Evolutionary conservation across 768 basidiomycete species (phyloP).

Genomic region (Auriscalpium microsporum): DNA sequence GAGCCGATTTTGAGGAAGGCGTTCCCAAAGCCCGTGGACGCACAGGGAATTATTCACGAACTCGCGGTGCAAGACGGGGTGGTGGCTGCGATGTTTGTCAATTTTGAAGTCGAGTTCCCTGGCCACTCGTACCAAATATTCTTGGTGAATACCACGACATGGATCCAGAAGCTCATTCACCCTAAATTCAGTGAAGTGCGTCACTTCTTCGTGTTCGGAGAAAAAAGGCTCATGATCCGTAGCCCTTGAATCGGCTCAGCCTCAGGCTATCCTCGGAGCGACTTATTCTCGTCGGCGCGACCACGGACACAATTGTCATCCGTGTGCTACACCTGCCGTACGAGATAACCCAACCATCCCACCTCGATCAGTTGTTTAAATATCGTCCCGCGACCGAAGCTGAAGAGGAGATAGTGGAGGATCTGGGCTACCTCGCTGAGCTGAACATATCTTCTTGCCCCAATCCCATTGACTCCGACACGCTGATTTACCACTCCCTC

Average conservation of each 20-base stretch:
- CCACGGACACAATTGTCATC: background rate
- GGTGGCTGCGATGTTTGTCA: slow-evolving; percentile 5
- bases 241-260: background rate
- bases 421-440: background rate
- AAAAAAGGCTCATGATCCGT: background rate
- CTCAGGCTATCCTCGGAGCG: background rate
- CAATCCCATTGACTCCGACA: background rate
- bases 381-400: background rate
- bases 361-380: background rate
- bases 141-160: slow-evolving; percentile 4
- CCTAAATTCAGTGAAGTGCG: slow-evolving; percentile 4
- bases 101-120: background rate
- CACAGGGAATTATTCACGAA: slow-evolving; percentile 6
- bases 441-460: background rate
- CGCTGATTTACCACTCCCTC: background rate
- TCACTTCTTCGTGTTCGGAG: background rate
- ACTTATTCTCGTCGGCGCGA: background rate
- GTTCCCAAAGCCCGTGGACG: background rate
- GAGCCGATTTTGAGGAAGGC: background rate
- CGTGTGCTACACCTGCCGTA: background rate
- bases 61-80: slow-evolving; percentile 1
- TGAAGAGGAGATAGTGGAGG: background rate
- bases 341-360: too few relatives aligned
- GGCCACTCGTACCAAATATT: slow-evolving; percentile 4
- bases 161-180: background rate